Base-by-base conservation (phyloP, 23 red algal genomes). In the Chondrus crispus region DNA sequence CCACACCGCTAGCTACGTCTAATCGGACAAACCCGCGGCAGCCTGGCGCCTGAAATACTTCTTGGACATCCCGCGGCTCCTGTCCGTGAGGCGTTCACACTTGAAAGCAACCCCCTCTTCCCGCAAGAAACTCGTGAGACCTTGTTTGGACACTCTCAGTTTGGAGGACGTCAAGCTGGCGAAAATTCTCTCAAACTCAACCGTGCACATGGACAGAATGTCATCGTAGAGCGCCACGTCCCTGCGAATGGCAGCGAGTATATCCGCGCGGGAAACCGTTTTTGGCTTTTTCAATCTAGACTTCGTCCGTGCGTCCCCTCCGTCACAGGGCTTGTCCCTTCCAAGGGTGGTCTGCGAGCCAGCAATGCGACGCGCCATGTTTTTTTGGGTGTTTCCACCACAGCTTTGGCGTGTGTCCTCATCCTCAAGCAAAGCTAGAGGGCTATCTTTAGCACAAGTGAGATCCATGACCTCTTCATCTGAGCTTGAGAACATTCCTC, bases 91-190 rank as follows among this genome's bases (percentile, higher is more conserved):
- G 26, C 35, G 46, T 11, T 90, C 87, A 16, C 51, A 44, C 46
- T 90, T 90, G 71, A 75, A 90, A 44, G 73, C 49, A 24, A 90
- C 72, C 9, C 87, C 87, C 37, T 90, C 72, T 46, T 53, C 44
- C 39, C 68, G 72, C 39, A 90, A 71, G 70, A 78, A 78, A 2
- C 41, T 66, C 9, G 71, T 79, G 10, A 90, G 73, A 13, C 51
- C 53, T 35, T 80, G 78, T 36, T 75, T 90, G 2, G 87, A 75
- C 18, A 90, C 87, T 8, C 49, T 40, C 10, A 75, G 41, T 33
- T 62, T 62, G 18, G 71, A 81, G 2, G 28, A 39, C 26, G 62
- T 64, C 6, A 90, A 43, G 54, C 72, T 80, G 30, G 63, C 28
- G 20, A 90, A 70, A 43, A 90, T 90, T 13, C 47, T 20, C 19